These are phyloP conservation scores for Parascedosporium putredinis DNA, from an alignment of 2,329 filamentous ascomycete genomes.

Conservation along the genomic window DNA sequence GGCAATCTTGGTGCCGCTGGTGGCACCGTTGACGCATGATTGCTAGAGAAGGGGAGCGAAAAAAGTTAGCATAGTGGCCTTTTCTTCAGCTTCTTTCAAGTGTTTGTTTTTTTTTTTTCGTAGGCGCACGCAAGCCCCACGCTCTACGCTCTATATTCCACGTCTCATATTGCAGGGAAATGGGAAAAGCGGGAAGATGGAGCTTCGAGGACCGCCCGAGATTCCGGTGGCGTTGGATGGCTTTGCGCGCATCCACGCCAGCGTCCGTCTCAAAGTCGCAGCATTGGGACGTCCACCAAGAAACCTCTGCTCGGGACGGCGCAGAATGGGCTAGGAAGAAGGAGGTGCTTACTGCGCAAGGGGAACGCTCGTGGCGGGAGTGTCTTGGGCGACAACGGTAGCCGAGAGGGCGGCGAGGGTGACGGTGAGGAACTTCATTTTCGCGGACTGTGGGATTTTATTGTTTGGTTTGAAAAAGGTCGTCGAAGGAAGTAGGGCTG, in stretches of 20 bases:
- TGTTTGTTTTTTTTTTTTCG: background rate
- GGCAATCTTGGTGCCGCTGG: conserved; percentile 22
- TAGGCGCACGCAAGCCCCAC: too few relatives aligned
- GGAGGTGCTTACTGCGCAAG: conserved; percentile 7
- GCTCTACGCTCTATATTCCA: too few relatives aligned
- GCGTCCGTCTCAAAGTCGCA: too few relatives aligned
- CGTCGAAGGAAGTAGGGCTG: background rate
- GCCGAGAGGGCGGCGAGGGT: conserved; percentile 7
- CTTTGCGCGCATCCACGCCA: too few relatives aligned
- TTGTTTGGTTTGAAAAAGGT: background rate
- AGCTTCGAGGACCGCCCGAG: background rate
- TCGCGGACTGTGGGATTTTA: background rate
- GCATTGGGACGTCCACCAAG: background rate
- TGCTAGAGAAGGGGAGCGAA: conserved; percentile 14
- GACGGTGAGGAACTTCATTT: conserved; percentile 7
- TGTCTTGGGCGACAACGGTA: conserved; percentile 7
- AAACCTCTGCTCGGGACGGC: background rate
- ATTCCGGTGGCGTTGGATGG: too few relatives aligned
- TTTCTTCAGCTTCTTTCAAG: background rate
- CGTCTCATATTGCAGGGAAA: too few relatives aligned
- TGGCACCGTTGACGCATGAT: conserved; percentile 23
- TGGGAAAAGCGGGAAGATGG: background rate
- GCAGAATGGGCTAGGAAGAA: background rate
- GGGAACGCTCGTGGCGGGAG: conserved; percentile 3
- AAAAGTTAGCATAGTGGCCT: background rate